phyloP scores from a whole-genome alignment of 202 grass and related monocot genomes.

The Hordeum pubiflorum region DNA sequence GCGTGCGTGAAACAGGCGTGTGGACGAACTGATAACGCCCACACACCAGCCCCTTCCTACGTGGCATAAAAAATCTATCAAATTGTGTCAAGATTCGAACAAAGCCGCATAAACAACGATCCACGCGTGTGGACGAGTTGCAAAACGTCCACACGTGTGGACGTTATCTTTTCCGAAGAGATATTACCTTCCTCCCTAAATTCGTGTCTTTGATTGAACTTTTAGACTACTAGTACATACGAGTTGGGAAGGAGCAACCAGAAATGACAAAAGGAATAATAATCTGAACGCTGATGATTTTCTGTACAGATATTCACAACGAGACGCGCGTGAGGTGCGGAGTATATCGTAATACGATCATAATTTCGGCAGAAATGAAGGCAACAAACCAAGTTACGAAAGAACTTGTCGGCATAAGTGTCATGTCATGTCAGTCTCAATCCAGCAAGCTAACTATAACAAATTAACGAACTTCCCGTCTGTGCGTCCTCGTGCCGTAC shows the following conservation, averaged over 20 bases:
- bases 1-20: no score
- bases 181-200: no score
- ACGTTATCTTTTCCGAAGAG: no score
- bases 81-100: no score
- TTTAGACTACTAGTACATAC: no score
- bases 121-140: no score
- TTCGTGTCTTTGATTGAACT: no score
- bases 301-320: neutral
- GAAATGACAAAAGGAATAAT: neutral
- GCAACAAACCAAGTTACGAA: neutral
- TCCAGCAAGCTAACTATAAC: neutral
- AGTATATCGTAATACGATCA: neutral
- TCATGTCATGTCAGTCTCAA: conserved; percentile 17
- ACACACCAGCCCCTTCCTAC: no score
- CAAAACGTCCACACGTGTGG: no score
- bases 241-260: neutral
- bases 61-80: no score
- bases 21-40: no score
- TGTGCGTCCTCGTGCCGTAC: neutral
- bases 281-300: neutral
- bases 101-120: no score
- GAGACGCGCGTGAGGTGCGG: neutral
- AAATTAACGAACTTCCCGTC: neutral
- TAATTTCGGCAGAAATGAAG: neutral
- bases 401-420: neutral